Percentiles rank a stretch among this genome's conserved stretches.
Conservation (phyloP, 2,329 filamentous ascomycete genomes). For the Paracoccidioides lutzii region DNA sequence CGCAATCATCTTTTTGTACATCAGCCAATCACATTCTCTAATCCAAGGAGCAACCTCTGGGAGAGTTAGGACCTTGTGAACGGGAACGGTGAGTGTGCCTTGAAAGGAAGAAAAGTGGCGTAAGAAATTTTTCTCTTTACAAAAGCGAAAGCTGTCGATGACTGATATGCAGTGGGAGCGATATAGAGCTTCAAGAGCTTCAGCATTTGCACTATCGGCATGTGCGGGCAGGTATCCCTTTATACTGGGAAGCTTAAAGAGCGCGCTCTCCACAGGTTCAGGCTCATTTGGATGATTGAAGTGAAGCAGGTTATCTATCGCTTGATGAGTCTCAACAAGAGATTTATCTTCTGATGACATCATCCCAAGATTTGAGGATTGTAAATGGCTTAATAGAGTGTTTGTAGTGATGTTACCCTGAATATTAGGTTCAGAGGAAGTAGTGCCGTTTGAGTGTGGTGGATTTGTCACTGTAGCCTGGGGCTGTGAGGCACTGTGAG, state of each 20-base stretch:
- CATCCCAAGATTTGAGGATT: not conserved
- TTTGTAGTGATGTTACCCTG: not conserved
- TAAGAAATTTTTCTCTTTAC: constrained; percentile 94
- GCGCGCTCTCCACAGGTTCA: constrained; percentile 47
- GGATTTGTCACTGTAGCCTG: not conserved
- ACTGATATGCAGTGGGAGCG: constrained; percentile 90
- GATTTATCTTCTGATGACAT: not conserved
- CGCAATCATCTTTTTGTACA: constrained; percentile 94
- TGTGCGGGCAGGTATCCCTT: constrained; percentile 64
- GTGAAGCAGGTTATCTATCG: constrained; percentile 29
- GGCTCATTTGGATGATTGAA: constrained; percentile 23
- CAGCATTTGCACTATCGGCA: constrained; percentile 76
- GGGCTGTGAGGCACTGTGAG: not conserved
- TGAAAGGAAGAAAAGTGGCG: constrained; percentile 91
- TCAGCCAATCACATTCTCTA: constrained; percentile 83
- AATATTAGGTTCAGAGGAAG: not conserved
- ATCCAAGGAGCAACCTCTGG: constrained; percentile 81
- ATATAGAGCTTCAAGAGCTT: constrained; percentile 76
- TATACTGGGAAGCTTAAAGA: constrained; percentile 73
- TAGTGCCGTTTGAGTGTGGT: not conserved
- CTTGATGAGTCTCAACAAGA: constrained; percentile 21
- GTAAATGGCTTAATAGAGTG: not conserved
- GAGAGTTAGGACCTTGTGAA: constrained; percentile 80
- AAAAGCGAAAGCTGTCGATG: constrained; percentile 88
- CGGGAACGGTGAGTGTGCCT: constrained; percentile 89